Conservation (phyloP, 2,329 filamentous ascomycete species). For the Aspergillus viridinutans region DNA sequence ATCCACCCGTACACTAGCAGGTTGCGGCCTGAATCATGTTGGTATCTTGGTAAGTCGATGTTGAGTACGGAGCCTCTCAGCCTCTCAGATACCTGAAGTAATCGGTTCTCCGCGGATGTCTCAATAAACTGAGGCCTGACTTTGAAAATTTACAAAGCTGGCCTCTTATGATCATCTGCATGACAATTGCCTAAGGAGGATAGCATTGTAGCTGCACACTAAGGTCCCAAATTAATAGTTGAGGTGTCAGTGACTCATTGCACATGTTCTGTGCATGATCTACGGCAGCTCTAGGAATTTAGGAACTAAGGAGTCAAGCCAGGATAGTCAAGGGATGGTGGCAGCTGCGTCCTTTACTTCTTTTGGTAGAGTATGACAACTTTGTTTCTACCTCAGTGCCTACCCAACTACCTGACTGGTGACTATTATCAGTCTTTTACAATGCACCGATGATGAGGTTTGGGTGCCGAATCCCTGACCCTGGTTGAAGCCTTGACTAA, state of each 20-base stretch:
- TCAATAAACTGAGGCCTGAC: not conserved
- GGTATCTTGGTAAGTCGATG: not conserved
- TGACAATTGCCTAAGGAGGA: conserved; percentile 2
- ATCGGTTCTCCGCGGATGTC: not conserved
- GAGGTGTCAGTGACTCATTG: not conserved
- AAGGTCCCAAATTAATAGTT: not conserved
- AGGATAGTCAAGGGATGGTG: not conserved
- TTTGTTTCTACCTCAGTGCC: not conserved
- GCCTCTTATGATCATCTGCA: not conserved
- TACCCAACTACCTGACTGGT: not conserved
- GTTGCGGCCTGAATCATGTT: not conserved
- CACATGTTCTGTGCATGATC: conserved; percentile 38
- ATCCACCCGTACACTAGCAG: not conserved
- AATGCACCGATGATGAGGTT: not conserved
- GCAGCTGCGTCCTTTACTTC: not conserved
- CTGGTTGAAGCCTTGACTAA: not conserved
- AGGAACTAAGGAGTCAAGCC: not conserved
- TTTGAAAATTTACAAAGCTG: not conserved
- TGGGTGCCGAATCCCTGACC: not conserved
- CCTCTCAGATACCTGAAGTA: not conserved
- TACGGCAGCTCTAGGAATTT: conserved; percentile 28
- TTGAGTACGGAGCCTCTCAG: not conserved
- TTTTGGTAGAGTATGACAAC: not conserved
- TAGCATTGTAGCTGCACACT: not conserved
- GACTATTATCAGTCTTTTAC: not conserved